phyloP scores from a whole-genome alignment of 495 filamentous ascomycete genomes.

The Hypoxylon fragiforme region DNA sequence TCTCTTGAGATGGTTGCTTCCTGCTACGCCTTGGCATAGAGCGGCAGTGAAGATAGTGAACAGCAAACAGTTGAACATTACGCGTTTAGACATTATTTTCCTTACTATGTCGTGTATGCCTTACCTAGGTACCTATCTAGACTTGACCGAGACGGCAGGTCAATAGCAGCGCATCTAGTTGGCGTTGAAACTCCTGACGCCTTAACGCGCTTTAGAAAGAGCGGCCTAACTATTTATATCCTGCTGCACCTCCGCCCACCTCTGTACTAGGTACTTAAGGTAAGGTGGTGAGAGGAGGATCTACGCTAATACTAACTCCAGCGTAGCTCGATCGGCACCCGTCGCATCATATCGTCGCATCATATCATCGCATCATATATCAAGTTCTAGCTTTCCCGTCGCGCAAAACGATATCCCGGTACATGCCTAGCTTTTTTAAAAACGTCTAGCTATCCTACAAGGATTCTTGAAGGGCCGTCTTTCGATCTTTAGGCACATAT shows the following conservation, averaged over 20 bases:
- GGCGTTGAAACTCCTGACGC: slow-evolving; percentile 31
- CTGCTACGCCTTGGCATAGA: slow-evolving; percentile 24
- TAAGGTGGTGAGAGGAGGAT: slow-evolving; percentile 24
- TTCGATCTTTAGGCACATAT: too few species aligned
- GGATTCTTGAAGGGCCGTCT: slow-evolving; percentile 8
- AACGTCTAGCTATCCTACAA: too few species aligned
- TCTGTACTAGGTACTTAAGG: slow-evolving; percentile 30
- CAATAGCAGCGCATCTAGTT: slow-evolving; percentile 14
- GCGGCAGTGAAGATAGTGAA: slow-evolving; percentile 1
- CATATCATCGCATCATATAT: too few species aligned
- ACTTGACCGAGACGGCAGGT: slow-evolving; percentile 25
- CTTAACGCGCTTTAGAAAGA: slow-evolving; percentile 23
- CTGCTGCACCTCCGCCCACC: slow-evolving; percentile 23
- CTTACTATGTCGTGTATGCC: slow-evolving; percentile 2
- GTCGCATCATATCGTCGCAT: slow-evolving; percentile 24
- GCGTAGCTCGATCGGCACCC: slow-evolving; percentile 2
- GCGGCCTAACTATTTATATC: slow-evolving; percentile 32
- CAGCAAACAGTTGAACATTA: neutral
- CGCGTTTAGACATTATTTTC: slow-evolving; percentile 14
- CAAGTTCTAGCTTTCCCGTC: slow-evolving; percentile 11
- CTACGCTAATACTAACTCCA: slow-evolving; percentile 29
- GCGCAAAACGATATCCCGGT: too few species aligned
- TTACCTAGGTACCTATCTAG: too few species aligned
- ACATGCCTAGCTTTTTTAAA: too few species aligned
- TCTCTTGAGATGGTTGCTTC: slow-evolving; percentile 35